Evolutionary conservation across 805 yeast species (phyloP), one percentile per base, ranked within the genome.

Genomic region (Kluyveromyces starmeri): DNA sequence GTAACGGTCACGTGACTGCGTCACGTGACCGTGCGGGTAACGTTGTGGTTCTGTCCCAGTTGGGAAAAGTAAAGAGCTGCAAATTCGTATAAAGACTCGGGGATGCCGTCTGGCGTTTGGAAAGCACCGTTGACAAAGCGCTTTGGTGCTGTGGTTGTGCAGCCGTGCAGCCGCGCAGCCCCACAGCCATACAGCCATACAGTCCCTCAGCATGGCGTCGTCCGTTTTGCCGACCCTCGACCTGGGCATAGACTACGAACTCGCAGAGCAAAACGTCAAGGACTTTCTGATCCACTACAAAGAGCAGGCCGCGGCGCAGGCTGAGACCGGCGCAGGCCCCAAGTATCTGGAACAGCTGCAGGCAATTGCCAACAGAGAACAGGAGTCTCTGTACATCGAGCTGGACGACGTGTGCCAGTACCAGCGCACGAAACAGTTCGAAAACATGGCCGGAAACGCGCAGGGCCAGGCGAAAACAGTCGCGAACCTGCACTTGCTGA

Each of bases 321-420:
- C 35, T 14, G 26, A 23, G n/a, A 35, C 59, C 11, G 64, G 58
- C 28, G 49, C 50, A 23, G 79, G 78, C 21, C 78, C 81, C 16
- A 92, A 92, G 57, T 92, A 92, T 61, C 64, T 81, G 76, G 65
- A 63, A 20, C 45, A 81, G 5, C 64, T 92, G 29, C 95, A 85
- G 52, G 65, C 75, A 45, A 70, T 92, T 20, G 86, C 96, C 39
- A 85, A 94, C 57, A 73, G 98, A 50, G 86, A 88, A 45, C 42
- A 67, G 19, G 65, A 81, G 20, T 73, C 85, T 1, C 50, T 92
- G 14, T 65, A 65, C 36, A 68, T 92, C 30, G 95, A 85, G 40
- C 67, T 92, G 34, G 95, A 92, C 55, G 99, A 92, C 58, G 62
- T 92, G 38, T 73, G 73, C 45, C 64, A 67, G 27, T 92, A 70